These are phyloP conservation scores for Phragmites australis DNA, from an alignment of 176 grass and related monocot genomes.

Conservation along the genomic window DNA sequence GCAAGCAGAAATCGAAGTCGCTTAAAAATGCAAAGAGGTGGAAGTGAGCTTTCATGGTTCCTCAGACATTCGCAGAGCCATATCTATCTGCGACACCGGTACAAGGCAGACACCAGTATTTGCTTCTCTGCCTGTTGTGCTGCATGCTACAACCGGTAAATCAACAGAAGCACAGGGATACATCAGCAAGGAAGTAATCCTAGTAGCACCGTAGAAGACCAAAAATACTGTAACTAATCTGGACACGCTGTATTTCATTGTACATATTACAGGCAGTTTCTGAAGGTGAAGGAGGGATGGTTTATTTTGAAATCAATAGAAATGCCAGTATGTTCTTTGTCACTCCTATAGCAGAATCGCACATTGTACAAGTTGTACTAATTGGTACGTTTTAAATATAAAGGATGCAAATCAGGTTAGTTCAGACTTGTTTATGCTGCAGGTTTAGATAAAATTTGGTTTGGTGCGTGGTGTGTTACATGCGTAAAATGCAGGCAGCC, in stretches of 20 bases:
- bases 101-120: constrained; percentile 2
- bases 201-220: constrained; percentile 16
- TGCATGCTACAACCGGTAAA: background rate
- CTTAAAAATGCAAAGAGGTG: constrained; percentile 85
- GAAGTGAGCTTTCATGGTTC: constrained; percentile 43
- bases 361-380: constrained; percentile 25
- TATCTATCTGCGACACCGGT: background rate
- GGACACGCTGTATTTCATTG: constrained; percentile 31
- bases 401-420: background rate
- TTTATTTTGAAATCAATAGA: constrained; percentile 11
- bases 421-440: constrained; percentile 1
- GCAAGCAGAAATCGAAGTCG: constrained; percentile 76
- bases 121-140: background rate
- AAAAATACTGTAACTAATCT: constrained; percentile 12
- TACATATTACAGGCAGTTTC: constrained; percentile 54
- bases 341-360: background rate
- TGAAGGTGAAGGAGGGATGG: constrained; percentile 9
- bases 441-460: background rate
- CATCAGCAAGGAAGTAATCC: constrained; percentile 15
- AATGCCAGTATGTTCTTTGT: background rate
- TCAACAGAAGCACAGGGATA: background rate
- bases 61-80: background rate
- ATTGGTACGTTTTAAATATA: background rate
- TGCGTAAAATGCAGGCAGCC: background rate
- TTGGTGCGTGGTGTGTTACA: background rate